Conservation (phyloP, 164 flowering plant genomes). For the Litsea cubeba region DNA sequence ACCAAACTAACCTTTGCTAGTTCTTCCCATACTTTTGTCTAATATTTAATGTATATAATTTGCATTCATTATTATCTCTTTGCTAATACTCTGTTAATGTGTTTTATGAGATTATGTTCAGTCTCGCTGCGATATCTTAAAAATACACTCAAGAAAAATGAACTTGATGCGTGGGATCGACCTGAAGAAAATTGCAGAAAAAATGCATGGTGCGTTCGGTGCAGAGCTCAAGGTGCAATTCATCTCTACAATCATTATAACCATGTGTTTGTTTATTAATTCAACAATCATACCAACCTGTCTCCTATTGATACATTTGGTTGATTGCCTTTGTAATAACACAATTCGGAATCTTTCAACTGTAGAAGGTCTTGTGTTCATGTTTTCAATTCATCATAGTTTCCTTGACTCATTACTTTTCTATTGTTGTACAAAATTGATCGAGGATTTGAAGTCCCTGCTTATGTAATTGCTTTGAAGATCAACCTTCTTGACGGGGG, state of each 20-base stretch:
- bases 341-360: too few relatives aligned
- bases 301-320: too few relatives aligned
- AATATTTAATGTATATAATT: too few relatives aligned
- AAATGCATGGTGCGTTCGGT: constrained; percentile 98
- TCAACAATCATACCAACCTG: not conserved
- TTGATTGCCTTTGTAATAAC: too few relatives aligned
- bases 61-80: not conserved
- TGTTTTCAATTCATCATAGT: too few relatives aligned
- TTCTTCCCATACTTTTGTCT: not conserved
- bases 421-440: too few relatives aligned
- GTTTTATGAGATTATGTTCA: constrained; percentile 24
- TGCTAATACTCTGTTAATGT: not conserved
- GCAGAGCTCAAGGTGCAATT: constrained; percentile 89
- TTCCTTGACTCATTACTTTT: too few relatives aligned
- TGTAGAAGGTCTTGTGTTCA: too few relatives aligned
- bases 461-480: too few relatives aligned
- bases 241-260: not conserved
- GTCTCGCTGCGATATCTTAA: constrained; percentile 88
- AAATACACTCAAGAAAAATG: constrained; percentile 95
- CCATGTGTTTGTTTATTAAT: not conserved
- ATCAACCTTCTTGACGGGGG: too few relatives aligned
- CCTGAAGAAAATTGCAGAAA: constrained; percentile 94
- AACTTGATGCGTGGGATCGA: constrained; percentile 98
- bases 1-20: too few relatives aligned
- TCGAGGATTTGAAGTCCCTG: too few relatives aligned